Evolutionary conservation across 2,329 filamentous ascomycete genomes (phyloP).

Genomic region (Pseudogymnoascus sp.): DNA sequence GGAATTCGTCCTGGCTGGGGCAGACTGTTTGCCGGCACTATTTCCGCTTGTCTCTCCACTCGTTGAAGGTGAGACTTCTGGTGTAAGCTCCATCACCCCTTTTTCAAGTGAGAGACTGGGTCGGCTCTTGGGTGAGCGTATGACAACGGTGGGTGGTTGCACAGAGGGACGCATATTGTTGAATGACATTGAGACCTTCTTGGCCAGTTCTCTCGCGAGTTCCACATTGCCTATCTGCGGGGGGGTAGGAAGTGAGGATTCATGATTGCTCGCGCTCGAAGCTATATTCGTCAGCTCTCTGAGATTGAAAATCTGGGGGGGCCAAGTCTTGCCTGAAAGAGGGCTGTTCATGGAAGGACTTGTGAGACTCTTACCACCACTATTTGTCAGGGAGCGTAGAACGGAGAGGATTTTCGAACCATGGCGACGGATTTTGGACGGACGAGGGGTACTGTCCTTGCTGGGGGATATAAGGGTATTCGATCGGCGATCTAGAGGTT

Average conservation of each 20-base stretch:
- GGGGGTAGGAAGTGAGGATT: background rate
- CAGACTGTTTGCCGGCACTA: constrained; percentile 23
- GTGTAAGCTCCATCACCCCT: constrained; percentile 18
- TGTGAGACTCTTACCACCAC: constrained; percentile 23
- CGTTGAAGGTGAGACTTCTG: constrained; percentile 22
- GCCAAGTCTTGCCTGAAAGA: background rate
- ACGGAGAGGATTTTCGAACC: constrained; percentile 38
- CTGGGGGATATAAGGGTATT: constrained; percentile 12
- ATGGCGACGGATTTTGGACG: constrained; percentile 34
- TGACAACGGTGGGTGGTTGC: constrained; percentile 37
- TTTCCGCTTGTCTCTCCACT: constrained; percentile 22
- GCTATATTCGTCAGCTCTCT: background rate
- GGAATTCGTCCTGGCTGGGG: constrained; percentile 22
- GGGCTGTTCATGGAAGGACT: background rate
- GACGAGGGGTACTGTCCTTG: constrained; percentile 22
- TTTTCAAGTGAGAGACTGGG: constrained; percentile 32
- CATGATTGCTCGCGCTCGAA: background rate
- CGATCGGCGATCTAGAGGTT: constrained; percentile 1
- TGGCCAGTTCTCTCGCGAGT: constrained; percentile 10
- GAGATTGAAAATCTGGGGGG: background rate
- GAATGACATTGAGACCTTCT: constrained; percentile 36
- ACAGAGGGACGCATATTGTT: constrained; percentile 29
- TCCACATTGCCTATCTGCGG: background rate
- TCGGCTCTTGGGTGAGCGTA: constrained; percentile 34
- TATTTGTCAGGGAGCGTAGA: constrained; percentile 37